Base-by-base conservation (phyloP, 805 yeast genomes). In the Yamadazyma kitorensis region DNA sequence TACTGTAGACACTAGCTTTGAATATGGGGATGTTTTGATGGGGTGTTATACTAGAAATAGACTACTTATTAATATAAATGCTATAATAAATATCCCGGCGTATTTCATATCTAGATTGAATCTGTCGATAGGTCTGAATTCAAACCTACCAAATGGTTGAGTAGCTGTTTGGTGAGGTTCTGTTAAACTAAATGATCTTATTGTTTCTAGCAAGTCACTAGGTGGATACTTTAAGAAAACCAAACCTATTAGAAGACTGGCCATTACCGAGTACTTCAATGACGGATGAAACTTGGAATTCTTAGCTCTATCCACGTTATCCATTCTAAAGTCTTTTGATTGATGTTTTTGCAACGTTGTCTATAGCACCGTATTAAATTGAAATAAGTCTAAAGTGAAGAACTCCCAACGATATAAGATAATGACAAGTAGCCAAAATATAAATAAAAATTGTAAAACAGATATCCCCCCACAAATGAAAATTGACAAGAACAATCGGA, bases 111-210 rank as follows among this genome's bases (percentile, higher is more conserved):
- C 57, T 12, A 46, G 37, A 27, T 52, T 43, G 34, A 59, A 61
- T 24, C 68, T 37, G 16, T 59, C 65, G 5, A 20, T 31, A 2
- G 65, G 64, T 14, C 55, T 53, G 22, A 44, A 55, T 23, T 43
- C 44, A 29, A 55, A 49, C 4, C 40, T 45, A 8, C 45, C 46
- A 32, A 58, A 57, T 14, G 50, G 17, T 14, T n/a, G 25, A 10
- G 18, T 13, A 19, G 7, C 22, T n/a, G n/a, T n/a, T n/a, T n/a
- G n/a, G n/a, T n/a, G n/a, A n/a, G n/a, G n/a, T n/a, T n/a, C n/a
- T n/a, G n/a, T n/a, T n/a, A n/a, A n/a, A n/a, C n/a, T n/a, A n/a
- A n/a, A n/a, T n/a, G n/a, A n/a, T n/a, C n/a, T n/a, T n/a, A n/a
- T n/a, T n/a, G n/a, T n/a, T n/a, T n/a, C n/a, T n/a, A n/a, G n/a